Base-by-base conservation (phyloP, 1,139 yeast species). In the Yamadazyma diddensiae region DNA sequence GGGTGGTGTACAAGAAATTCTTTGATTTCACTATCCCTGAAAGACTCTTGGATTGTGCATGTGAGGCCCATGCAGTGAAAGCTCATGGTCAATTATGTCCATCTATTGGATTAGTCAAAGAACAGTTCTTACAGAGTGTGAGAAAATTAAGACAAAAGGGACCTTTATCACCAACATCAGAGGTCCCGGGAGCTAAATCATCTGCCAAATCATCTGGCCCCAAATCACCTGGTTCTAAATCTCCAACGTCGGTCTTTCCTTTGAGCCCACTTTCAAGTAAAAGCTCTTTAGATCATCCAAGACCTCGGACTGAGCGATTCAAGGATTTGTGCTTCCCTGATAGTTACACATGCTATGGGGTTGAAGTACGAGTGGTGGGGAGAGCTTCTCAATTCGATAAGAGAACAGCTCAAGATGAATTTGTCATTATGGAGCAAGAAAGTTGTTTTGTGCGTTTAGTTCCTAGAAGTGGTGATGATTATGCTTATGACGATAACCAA, bases 11-110 rank as follows among this genome's bases (percentile, higher is more conserved):
- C 46, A 68, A 68, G 43, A 55, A 72, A 29, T 65, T 47, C 40
- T 68, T 68, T 45, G 60, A 68, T 4, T 68, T 67, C 41, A 49
- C 60, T 27, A 42, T 68, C 4, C 74, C 74, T 4, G 70, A 65
- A 12, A 57, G 63, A 37, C 51, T 68, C 23, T 47, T 68, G 24
- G 73, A 68, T 36, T 65, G 65, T 43, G 49, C 63, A 5, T 68
- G 74, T 42, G 66, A 59, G 26, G 39, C 44, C 18, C 72, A 68
- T 47, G 55, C 49, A 36, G 49, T 68, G 30, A 49, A 53, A 7
- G 44, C 50, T 14, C 73, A 68, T 45, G 56, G 62, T 21, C 62
- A 62, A 33, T 33, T 68, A n/a, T 63, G 64, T 3, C 73, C 73
- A 2, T 56, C 65, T 10, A 42, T 68, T 27, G 74, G 74, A 0